These are phyloP conservation scores for Penicillium macrosclerotiorum DNA, from an alignment of 495 filamentous ascomycete species.

Conservation along the genomic window DNA sequence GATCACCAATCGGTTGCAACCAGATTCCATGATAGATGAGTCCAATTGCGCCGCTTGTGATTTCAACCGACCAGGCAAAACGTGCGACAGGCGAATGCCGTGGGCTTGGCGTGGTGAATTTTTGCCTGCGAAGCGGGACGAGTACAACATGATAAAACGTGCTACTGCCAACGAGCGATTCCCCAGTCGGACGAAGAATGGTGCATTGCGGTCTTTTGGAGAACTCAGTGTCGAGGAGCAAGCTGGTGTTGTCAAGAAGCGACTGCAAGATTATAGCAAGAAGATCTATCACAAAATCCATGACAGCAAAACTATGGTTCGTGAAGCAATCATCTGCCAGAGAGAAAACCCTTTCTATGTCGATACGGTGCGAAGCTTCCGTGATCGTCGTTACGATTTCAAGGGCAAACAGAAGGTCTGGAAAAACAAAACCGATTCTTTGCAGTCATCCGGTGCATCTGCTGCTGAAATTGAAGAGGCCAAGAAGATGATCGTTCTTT, in stretches of 20 bases:
- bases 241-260: constrained; percentile 75
- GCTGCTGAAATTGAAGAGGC: constrained; percentile 81
- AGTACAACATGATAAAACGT: constrained; percentile 98
- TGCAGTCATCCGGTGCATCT: constrained; percentile 78
- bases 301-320: constrained; percentile 86
- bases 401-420: constrained; percentile 98
- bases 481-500: constrained; percentile 98
- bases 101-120: constrained; percentile 99
- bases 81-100: constrained; percentile 89
- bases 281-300: constrained; percentile 99
- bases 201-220: constrained; percentile 69
- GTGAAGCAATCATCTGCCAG: constrained; percentile 97
- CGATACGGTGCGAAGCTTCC: constrained; percentile 89
- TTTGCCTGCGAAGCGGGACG: constrained; percentile 89
- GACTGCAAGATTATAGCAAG: constrained; percentile 89
- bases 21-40: constrained; percentile 96
- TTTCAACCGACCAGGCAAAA: constrained; percentile 97
- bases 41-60: constrained; percentile 96
- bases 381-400: constrained; percentile 95
- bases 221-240: constrained; percentile 85
- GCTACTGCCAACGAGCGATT: constrained; percentile 93
- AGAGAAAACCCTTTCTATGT: constrained; percentile 99
- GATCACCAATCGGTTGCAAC: constrained; percentile 97
- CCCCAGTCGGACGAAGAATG: constrained; percentile 68
- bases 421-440: constrained; percentile 89